Percentiles rank a stretch among this genome's conserved stretches.
Conservation (phyloP, 2,329 filamentous ascomycete genomes). For the Aspergillus sp. region DNA sequence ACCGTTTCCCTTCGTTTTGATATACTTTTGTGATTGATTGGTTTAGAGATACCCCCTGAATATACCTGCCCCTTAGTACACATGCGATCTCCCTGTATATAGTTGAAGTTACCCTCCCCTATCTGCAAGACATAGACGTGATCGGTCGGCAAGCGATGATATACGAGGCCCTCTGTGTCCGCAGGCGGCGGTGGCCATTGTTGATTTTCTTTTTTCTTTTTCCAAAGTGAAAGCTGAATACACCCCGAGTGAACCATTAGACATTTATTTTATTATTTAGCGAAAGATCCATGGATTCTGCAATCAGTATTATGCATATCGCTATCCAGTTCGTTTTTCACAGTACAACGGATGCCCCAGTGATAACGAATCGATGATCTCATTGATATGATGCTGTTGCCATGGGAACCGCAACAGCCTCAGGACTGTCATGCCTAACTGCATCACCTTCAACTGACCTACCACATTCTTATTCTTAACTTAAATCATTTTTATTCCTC, state of each 20-base stretch:
- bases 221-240: background rate
- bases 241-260: background rate
- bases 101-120: conserved; percentile 15
- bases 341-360: too few relatives aligned
- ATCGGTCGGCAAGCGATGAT: conserved; percentile 7
- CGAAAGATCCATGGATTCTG: too few relatives aligned
- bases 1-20: conserved; percentile 21
- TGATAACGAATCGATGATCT: background rate
- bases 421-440: background rate
- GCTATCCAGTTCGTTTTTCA: too few relatives aligned
- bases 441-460: background rate
- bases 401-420: background rate
- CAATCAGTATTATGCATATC: too few relatives aligned
- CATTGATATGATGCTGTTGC: background rate
- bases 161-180: conserved; percentile 10
- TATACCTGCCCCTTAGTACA: conserved; percentile 33
- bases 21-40: conserved; percentile 23
- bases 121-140: conserved; percentile 24
- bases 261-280: background rate
- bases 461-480: background rate
- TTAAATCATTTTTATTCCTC: background rate
- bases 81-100: conserved; percentile 34
- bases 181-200: conserved; percentile 15
- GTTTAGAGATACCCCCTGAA: conserved; percentile 40
- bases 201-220: background rate